A percentile compares a stretch with the other conserved stretches of the same genome.
Conservation (phyloP, 2,329 filamentous ascomycete species). For the Hymenoscyphus fraxineus region DNA sequence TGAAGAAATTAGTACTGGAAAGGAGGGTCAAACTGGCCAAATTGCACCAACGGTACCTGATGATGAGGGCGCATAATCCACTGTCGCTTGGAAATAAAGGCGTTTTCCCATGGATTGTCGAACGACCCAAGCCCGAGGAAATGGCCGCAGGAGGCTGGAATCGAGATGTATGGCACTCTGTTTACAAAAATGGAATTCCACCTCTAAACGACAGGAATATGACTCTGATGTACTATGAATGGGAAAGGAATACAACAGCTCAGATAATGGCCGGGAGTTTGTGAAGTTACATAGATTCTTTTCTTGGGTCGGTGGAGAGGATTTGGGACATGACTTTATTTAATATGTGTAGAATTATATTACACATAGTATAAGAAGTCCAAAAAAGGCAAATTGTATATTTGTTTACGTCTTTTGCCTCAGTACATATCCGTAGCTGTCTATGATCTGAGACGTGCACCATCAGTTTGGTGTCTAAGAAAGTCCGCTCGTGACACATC, state of each 20-base stretch:
- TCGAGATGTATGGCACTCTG: background rate
- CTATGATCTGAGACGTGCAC: too few relatives aligned
- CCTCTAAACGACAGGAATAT: background rate
- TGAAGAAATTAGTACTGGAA: slow-evolving; percentile 19
- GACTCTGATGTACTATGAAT: background rate
- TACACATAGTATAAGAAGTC: too few relatives aligned
- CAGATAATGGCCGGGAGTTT: background rate
- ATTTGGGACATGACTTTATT: too few relatives aligned
- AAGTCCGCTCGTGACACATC: too few relatives aligned
- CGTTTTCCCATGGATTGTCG: slow-evolving; percentile 12
- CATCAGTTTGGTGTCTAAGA: too few relatives aligned
- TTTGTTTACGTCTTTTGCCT: too few relatives aligned
- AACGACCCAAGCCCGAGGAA: background rate
- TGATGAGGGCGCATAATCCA: slow-evolving; percentile 21
- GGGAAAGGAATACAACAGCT: background rate
- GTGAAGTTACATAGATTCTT: background rate
- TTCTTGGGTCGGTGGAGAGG: background rate
- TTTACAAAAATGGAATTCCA: background rate
- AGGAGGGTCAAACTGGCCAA: background rate
- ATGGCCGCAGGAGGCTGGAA: background rate
- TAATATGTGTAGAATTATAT: too few relatives aligned
- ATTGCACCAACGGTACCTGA: slow-evolving; percentile 17
- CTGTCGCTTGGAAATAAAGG: slow-evolving; percentile 20
- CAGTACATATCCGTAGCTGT: too few relatives aligned
- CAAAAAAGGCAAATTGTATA: too few relatives aligned